Conservation (phyloP, 2,329 filamentous ascomycete genomes). For the Colletotrichum lini region DNA sequence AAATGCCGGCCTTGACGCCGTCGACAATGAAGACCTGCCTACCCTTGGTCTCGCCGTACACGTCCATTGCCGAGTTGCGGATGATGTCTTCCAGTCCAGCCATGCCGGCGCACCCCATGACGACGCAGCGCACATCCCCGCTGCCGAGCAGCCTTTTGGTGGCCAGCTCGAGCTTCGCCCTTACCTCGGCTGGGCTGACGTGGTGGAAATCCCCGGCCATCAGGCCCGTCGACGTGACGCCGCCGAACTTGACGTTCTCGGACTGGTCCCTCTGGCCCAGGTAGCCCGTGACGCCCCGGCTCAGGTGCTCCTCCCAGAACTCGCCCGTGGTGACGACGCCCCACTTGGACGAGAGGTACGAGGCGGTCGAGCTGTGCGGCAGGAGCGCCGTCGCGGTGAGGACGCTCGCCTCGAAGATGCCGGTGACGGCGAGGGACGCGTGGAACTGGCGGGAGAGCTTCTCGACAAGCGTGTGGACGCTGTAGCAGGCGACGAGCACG, state of each 20-base stretch:
- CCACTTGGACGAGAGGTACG: slow-evolving; percentile 66
- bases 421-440: slow-evolving; percentile 70
- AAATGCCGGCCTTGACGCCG: slow-evolving; percentile 80
- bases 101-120: slow-evolving; percentile 94
- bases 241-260: slow-evolving; percentile 73
- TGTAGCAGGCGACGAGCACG: slow-evolving; percentile 92
- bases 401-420: slow-evolving; percentile 91
- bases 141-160: slow-evolving; percentile 74
- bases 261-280: slow-evolving; percentile 65
- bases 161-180: slow-evolving; percentile 76
- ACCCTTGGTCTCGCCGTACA: slow-evolving; percentile 72
- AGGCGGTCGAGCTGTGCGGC: slow-evolving; percentile 46
- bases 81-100: slow-evolving; percentile 86
- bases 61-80: slow-evolving; percentile 75
- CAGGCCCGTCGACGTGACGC: slow-evolving; percentile 86
- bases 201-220: slow-evolving; percentile 85
- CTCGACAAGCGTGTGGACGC: slow-evolving; percentile 82
- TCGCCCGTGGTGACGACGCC: slow-evolving; percentile 91
- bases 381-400: slow-evolving; percentile 72
- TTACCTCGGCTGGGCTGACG: slow-evolving; percentile 75
- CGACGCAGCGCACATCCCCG: slow-evolving; percentile 75
- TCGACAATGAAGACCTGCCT: slow-evolving; percentile 79
- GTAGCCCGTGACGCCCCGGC: slow-evolving; percentile 74
- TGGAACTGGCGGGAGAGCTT: slow-evolving; percentile 60
- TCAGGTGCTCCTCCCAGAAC: slow-evolving; percentile 84